Evolutionary conservation across 192 early-diverging fungal species (phyloP).

Genomic region (Neocallimastix lanati): DNA sequence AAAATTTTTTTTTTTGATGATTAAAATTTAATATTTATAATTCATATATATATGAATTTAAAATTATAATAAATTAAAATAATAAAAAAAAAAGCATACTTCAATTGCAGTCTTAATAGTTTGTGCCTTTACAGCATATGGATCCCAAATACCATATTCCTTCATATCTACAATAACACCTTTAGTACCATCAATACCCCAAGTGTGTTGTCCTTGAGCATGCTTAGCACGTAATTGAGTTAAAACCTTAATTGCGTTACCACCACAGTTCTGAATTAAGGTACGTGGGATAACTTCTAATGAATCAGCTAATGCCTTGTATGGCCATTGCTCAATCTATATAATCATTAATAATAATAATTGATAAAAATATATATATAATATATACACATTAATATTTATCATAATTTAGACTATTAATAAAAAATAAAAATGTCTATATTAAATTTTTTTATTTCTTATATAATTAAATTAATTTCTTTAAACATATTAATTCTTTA

Average conservation of each 20-base stretch:
- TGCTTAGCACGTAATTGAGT: constrained; percentile 93
- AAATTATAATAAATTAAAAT: too few species aligned
- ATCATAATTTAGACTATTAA: too few species aligned
- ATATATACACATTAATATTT: too few species aligned
- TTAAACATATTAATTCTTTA: too few species aligned
- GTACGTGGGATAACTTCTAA: constrained; percentile 97
- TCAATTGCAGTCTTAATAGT: constrained; percentile 99
- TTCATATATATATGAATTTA: too few species aligned
- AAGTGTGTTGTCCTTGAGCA: constrained; percentile 64
- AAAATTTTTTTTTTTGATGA: too few species aligned
- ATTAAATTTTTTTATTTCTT: too few species aligned
- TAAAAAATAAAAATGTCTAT: too few species aligned
- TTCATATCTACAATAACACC: constrained; percentile 93
- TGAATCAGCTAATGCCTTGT: constrained; percentile 82
- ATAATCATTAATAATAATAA: neutral
- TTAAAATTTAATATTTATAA: too few species aligned
- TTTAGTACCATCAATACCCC: constrained; percentile 85
- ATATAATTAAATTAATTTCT: too few species aligned
- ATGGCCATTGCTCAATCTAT: constrained; percentile 79
- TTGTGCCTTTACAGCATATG: constrained; percentile 97
- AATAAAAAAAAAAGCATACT: constrained; percentile 4
- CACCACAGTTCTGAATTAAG: constrained; percentile 96
- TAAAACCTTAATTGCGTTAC: constrained; percentile 90
- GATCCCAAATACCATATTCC: constrained; percentile 97
- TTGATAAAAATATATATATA: too few species aligned